These are phyloP conservation scores for Nitzschia sp. DNA, from an alignment of 108 stramenopile species.

Conservation along the genomic window DNA sequence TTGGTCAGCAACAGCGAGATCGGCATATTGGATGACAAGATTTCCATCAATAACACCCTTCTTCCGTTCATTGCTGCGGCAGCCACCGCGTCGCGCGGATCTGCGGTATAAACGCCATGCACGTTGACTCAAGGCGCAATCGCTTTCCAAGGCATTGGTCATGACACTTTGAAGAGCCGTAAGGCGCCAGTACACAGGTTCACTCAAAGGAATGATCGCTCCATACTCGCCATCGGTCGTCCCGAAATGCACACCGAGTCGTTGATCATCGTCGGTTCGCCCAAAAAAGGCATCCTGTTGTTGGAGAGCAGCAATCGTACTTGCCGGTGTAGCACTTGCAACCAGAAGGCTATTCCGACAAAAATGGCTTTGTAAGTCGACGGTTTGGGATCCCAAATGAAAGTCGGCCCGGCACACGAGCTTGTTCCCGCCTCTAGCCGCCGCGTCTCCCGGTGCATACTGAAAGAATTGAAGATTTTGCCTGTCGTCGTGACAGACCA, in stretches of 20 bases:
- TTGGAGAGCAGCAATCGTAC: constrained; percentile 78
- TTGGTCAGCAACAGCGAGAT: constrained; percentile 81
- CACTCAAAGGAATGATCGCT: constrained; percentile 79
- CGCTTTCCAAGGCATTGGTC: constrained; percentile 87
- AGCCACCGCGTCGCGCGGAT: constrained; percentile 76
- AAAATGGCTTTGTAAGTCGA: constrained; percentile 66
- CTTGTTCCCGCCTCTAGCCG: constrained; percentile 90
- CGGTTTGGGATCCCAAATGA: constrained; percentile 85
- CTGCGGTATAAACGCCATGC: constrained; percentile 83
- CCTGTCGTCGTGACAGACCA: constrained; percentile 90
- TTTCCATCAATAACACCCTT: constrained; percentile 94
- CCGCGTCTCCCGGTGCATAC: constrained; percentile 89
- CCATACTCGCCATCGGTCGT: constrained; percentile 88
- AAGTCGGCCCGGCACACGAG: constrained; percentile 91
- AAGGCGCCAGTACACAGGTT: constrained; percentile 87
- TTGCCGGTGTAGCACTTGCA: constrained; percentile 71
- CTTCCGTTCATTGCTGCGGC: constrained; percentile 77
- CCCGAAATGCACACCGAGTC: constrained; percentile 85
- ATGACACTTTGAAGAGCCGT: constrained; percentile 91
- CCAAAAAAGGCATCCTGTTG: constrained; percentile 84
- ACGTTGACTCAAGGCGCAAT: constrained; percentile 78
- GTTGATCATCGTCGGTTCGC: constrained; percentile 78
- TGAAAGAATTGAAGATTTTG: constrained; percentile 90
- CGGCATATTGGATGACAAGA: constrained; percentile 77
- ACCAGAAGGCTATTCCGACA: constrained; percentile 77